Evolutionary conservation across 805 yeast genomes (phyloP).

Genomic region (Yamadazyma endophytica): DNA sequence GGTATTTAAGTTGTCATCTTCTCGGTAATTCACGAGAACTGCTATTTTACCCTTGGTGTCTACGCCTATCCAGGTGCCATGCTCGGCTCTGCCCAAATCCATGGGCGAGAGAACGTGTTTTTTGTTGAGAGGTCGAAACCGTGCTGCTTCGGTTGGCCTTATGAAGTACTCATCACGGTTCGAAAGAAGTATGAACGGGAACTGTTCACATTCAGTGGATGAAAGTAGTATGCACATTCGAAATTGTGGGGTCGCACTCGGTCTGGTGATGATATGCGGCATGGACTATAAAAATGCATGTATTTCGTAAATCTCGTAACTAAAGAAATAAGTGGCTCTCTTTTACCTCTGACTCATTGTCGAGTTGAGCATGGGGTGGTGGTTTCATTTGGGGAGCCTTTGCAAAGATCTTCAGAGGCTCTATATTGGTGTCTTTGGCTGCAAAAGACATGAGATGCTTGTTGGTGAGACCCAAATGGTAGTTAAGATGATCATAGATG

Average conservation of each 20-base stretch:
- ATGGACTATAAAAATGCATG: no score
- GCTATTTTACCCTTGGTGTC: slow-evolving; percentile 57
- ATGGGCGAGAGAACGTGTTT: slow-evolving; percentile 57
- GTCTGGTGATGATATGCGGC: no score
- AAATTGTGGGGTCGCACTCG: no score
- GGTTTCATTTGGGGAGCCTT: no score
- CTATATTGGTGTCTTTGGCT: no score
- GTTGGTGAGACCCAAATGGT: no score
- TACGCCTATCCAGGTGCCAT: slow-evolving; percentile 92
- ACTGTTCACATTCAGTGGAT: slow-evolving; percentile 66
- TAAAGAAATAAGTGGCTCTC: no score
- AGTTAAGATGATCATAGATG: no score
- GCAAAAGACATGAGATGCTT: no score
- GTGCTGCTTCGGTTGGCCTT: slow-evolving; percentile 66
- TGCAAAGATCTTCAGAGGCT: no score
- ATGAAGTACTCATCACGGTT: slow-evolving; percentile 84
- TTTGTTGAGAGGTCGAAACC: slow-evolving; percentile 24
- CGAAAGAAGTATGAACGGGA: slow-evolving; percentile 70
- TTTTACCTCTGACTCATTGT: no score
- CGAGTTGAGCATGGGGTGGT: no score
- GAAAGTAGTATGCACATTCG: slow-evolving; percentile 79
- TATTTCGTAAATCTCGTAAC: not conserved
- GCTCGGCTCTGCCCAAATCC: slow-evolving; percentile 68
- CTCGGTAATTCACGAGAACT: slow-evolving; percentile 72
- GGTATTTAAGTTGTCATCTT: slow-evolving; percentile 24